Percentiles rank a stretch among this genome's conserved stretches.
Conservation (phyloP, 2,329 filamentous ascomycete species). For the Colletotrichum liriopes region DNA sequence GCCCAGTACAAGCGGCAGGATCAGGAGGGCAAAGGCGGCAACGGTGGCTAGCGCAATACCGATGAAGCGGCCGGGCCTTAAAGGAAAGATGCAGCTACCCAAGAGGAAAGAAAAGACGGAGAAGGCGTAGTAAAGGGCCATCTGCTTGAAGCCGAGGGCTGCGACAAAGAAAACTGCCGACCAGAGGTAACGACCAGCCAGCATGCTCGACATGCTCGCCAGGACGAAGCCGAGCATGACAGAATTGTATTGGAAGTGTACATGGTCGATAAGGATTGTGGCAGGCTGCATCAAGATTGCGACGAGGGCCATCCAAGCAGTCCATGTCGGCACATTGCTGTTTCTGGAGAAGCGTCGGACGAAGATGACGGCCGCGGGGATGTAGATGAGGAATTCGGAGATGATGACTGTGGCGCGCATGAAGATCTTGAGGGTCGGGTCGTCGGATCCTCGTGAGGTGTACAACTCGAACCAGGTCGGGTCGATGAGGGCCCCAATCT, state of each 20-base stretch:
- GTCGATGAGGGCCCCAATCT: conserved; percentile 84
- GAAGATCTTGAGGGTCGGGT: conserved; percentile 87
- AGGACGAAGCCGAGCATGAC: conserved; percentile 96
- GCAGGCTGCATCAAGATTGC: conserved; percentile 94
- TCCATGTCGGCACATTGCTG: conserved; percentile 85
- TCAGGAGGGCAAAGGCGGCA: conserved; percentile 80
- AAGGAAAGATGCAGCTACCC: conserved; percentile 86
- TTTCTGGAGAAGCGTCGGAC: conserved; percentile 84
- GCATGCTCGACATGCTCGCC: conserved; percentile 88
- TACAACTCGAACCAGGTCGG: conserved; percentile 90
- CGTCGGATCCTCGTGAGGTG: conserved; percentile 85
- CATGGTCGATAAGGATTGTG: conserved; percentile 93
- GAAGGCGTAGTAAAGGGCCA: conserved; percentile 98
- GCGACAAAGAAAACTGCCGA: conserved; percentile 93
- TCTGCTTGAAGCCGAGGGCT: conserved; percentile 98
- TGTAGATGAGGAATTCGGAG: conserved; percentile 91
- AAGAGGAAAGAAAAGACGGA: conserved; percentile 93
- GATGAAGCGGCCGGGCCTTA: conserved; percentile 79
- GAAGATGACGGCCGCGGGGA: conserved; percentile 89
- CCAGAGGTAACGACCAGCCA: conserved; percentile 89
- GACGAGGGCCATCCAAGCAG: conserved; percentile 85
- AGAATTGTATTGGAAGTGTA: conserved; percentile 98
- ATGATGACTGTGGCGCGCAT: conserved; percentile 94
- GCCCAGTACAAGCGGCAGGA: conserved; percentile 82
- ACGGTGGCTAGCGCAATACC: conserved; percentile 82